Evolutionary conservation across 2,329 filamentous ascomycete genomes (phyloP), one percentile per base, ranked within the genome.

Genomic region (Thielaviopsis musarum): DNA sequence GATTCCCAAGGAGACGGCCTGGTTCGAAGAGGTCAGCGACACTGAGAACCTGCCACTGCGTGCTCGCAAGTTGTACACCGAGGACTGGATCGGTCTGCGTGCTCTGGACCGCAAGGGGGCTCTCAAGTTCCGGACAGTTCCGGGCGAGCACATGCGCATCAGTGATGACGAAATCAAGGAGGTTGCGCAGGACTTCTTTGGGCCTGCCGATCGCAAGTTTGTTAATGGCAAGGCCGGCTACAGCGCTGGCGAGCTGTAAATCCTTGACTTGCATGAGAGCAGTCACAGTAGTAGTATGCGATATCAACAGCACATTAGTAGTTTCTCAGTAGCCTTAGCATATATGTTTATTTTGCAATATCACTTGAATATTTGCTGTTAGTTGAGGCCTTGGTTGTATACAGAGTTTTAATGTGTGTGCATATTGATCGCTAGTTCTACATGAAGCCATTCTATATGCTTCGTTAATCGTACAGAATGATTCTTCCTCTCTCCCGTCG

Each of bases 1-100:
- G 34, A 81, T 95, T 56, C 93, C 93, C 49, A 95, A 91, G 76
- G 87, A 96, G 77, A 88, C 84, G 49, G 79, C 85, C 5, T 96
- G 90, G 87, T 98, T 97, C 69, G 82, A 83, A 48, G 90, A 97
- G 69, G 85, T 93, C 54, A 89, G 93, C 70, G 76, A 75, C 38
- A 87, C 82, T 3, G 78, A 83, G 62, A 75, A 83, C 22, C 87
- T 81, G 53, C 78, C 78, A 17, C 71, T 98, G 68, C 77, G 80
- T 64, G 79, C 90, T 57, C 77, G 88, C 61, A 70, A 71, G 28
- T 75, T 97, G 1, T 98, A 96, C 70, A 81, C 79, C 65, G 85
- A 97, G 72, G 91, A 98, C 73, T 98, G 93, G 93, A 74, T 98
- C 28, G 93, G 93, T 0, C 74, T 98, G 69, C 87, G 80, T 69